Evolutionary conservation across 495 filamentous ascomycete species (phyloP).

Genomic region (Talaromyces liani): DNA sequence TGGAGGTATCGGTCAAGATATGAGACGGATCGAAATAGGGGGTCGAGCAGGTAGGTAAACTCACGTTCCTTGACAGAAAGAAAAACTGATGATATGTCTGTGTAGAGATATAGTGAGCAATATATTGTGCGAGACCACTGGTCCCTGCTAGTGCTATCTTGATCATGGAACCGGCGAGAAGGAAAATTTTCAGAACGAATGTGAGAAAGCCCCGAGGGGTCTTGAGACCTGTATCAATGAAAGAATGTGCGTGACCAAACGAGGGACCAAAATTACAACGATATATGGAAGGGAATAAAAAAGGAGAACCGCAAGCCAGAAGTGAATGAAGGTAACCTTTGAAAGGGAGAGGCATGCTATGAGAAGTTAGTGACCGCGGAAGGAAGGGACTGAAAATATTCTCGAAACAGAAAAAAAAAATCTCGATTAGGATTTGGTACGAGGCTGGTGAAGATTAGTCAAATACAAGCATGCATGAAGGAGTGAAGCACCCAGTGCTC

Average conservation of each 20-base stretch:
- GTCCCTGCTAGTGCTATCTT: constrained; percentile 68
- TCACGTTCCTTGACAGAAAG: constrained; percentile 57
- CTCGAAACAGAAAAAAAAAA: neutral
- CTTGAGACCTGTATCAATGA: neutral
- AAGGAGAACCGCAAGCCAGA: neutral
- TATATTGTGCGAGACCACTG: constrained; percentile 57
- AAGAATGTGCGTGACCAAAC: neutral
- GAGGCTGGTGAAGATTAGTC: neutral
- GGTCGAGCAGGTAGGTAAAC: constrained; percentile 7
- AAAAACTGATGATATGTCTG: constrained; percentile 57
- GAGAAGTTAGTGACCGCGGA: neutral
- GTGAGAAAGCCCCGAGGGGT: neutral
- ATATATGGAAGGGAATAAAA: neutral
- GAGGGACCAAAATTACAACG: constrained; percentile 5
- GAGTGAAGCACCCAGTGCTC: neutral
- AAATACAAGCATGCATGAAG: neutral
- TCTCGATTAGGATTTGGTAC: neutral
- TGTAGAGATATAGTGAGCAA: constrained; percentile 49
- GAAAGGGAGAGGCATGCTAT: neutral
- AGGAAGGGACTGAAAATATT: neutral
- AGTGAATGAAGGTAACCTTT: neutral
- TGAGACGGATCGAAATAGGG: neutral
- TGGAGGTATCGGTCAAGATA: constrained; percentile 11
- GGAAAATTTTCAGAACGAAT: neutral
- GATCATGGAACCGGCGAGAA: constrained; percentile 40